Evolutionary conservation across 306 rosid species (phyloP).

Genomic region (Quercus berberidifolia): DNA sequence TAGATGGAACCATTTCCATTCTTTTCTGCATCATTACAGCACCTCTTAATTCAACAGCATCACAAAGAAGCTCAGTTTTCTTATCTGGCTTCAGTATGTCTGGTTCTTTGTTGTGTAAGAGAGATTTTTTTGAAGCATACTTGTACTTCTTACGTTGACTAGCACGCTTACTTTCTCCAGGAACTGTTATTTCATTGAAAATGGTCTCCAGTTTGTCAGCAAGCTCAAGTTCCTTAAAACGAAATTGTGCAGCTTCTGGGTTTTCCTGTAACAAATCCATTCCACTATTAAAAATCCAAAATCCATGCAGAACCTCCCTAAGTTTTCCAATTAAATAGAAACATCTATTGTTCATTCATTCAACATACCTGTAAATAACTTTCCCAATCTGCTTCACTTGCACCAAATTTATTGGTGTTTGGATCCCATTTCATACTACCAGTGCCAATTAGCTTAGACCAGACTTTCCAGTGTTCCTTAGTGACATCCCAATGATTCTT

Average conservation of each 20-base stretch:
- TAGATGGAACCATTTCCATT: constrained; percentile 17
- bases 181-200: constrained; percentile 13
- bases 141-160: constrained; percentile 13
- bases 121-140: constrained; percentile 6
- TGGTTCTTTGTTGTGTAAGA: constrained; percentile 23
- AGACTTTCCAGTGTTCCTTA: constrained; percentile 63
- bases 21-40: constrained; percentile 22
- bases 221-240: constrained; percentile 33
- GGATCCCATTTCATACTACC: constrained; percentile 63
- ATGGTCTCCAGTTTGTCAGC: constrained; percentile 24
- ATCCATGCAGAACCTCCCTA: constrained; percentile 8
- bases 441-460: constrained; percentile 59
- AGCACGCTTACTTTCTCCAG: constrained; percentile 26
- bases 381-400: constrained; percentile 54
- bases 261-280: constrained; percentile 37
- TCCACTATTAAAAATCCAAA: constrained; percentile 1
- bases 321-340: constrained; percentile 8
- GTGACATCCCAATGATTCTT: constrained; percentile 76
- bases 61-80: constrained; percentile 20
- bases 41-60: constrained; percentile 38
- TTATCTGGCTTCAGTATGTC: constrained; percentile 21
- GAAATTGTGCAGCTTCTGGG: constrained; percentile 57
- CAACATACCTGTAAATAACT: constrained; percentile 45
- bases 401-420: constrained; percentile 36
- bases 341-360: constrained; percentile 11